Evolutionary conservation across 495 filamentous ascomycete species (phyloP).

Genomic region (Aspergillus avenaceus): DNA sequence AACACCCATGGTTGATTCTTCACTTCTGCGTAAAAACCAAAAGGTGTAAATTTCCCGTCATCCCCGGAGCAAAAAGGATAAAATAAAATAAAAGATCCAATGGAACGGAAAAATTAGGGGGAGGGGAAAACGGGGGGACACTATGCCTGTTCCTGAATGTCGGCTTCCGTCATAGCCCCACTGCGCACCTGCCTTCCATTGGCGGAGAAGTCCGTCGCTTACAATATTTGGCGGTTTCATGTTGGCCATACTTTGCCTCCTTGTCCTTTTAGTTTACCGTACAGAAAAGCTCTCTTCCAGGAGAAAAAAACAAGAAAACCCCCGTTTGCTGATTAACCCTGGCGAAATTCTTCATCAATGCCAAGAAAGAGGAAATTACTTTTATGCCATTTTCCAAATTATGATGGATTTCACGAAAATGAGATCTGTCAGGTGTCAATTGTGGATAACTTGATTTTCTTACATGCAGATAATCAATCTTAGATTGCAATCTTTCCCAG

Average conservation of each 20-base stretch:
- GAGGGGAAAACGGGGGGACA: constrained; percentile 8
- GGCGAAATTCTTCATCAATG: too few species aligned
- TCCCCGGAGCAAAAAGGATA: neutral
- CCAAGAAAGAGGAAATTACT: too few species aligned
- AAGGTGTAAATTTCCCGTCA: neutral
- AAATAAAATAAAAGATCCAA: too few species aligned
- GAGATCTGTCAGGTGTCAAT: too few species aligned
- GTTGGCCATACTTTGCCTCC: neutral
- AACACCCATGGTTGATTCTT: neutral
- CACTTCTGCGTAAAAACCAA: neutral
- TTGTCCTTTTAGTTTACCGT: neutral
- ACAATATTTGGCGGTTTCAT: neutral
- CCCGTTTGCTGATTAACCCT: too few species aligned
- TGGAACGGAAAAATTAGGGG: neutral
- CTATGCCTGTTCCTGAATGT: constrained; percentile 41
- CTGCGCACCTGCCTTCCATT: neutral
- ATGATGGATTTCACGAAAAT: too few species aligned
- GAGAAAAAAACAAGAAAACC: neutral
- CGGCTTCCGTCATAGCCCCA: constrained; percentile 1
- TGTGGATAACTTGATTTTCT: too few species aligned
- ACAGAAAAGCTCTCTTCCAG: too few species aligned
- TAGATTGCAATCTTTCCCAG: too few species aligned
- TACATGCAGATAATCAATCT: too few species aligned
- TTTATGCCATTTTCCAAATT: too few species aligned
- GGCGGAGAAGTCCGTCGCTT: neutral